Evolutionary conservation across 2,329 filamentous ascomycete genomes (phyloP).

Genomic region (Dothidotthia symphoricarpi): DNA sequence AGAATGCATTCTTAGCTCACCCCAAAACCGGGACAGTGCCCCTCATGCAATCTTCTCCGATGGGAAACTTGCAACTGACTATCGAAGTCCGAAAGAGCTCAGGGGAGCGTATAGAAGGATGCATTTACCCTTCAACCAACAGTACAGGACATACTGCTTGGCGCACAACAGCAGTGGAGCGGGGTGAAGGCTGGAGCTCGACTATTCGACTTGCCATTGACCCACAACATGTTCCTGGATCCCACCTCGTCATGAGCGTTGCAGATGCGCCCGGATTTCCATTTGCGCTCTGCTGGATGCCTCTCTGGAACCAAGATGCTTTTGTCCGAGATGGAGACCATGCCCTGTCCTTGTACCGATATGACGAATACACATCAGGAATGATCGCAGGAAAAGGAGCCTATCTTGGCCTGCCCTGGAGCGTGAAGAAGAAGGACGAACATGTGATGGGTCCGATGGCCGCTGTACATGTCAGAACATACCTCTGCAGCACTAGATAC

Average conservation of each 20-base stretch:
- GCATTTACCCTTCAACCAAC: conserved; percentile 85
- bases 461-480: conserved; percentile 75
- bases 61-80: conserved; percentile 80
- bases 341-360: conserved; percentile 77
- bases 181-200: conserved; percentile 82
- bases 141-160: conserved; percentile 76
- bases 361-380: conserved; percentile 86
- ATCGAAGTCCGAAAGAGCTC: conserved; percentile 78
- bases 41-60: conserved; percentile 61
- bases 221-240: conserved; percentile 73
- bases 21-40: conserved; percentile 79
- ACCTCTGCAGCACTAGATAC: conserved; percentile 89
- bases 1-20: conserved; percentile 62
- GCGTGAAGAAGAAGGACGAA: conserved; percentile 69
- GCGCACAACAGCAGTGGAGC: conserved; percentile 77
- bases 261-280: conserved; percentile 83
- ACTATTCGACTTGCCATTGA: conserved; percentile 79
- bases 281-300: conserved; percentile 89
- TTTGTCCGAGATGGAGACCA: conserved; percentile 86
- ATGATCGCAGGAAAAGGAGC: conserved; percentile 73
- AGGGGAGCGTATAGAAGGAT: conserved; percentile 81
- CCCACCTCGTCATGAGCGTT: conserved; percentile 86
- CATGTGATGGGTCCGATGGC: conserved; percentile 75
- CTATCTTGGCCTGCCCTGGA: conserved; percentile 83
- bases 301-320: conserved; percentile 86